These are phyloP conservation scores for Cyberlindnera xylosilytica DNA, from an alignment of 805 yeast species.

Conservation along the genomic window DNA sequence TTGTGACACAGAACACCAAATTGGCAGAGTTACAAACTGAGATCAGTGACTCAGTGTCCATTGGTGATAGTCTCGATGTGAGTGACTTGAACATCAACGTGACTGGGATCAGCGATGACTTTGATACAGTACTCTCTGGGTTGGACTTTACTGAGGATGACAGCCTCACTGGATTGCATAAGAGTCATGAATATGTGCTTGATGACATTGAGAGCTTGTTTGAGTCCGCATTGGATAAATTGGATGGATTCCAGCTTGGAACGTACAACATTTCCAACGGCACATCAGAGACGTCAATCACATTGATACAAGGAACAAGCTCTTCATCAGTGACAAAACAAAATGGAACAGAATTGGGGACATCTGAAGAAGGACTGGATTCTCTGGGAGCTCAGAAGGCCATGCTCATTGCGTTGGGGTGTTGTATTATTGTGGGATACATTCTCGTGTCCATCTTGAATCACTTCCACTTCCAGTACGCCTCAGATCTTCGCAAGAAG, in stretches of 20 bases:
- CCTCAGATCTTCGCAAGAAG: constrained; percentile 7
- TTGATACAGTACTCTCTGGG: background rate
- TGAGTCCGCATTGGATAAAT: background rate
- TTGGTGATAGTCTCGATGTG: constrained; percentile 6
- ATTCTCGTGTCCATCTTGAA: constrained; percentile 6
- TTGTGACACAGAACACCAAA: background rate
- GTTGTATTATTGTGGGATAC: constrained; percentile 4
- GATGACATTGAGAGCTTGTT: constrained; percentile 4
- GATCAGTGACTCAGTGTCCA: constrained; percentile 5
- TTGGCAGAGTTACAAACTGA: background rate
- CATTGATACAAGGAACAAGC: background rate
- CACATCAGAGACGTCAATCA: background rate
- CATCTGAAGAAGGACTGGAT: too few species aligned
- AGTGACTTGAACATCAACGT: constrained; percentile 4
- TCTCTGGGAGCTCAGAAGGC: background rate
- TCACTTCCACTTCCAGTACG: constrained; percentile 12
- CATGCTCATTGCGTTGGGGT: constrained; percentile 6
- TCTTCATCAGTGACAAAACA: too few species aligned
- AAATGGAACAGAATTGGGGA: too few species aligned
- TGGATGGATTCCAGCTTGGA: background rate
- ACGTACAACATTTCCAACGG: background rate
- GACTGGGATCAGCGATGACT: background rate
- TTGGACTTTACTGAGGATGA: background rate
- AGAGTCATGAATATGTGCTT: background rate
- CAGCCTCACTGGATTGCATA: background rate